A percentile compares a stretch with the other conserved stretches of the same genome.
Evolutionary conservation across 768 basidiomycete genomes (phyloP).

Genomic region (Boletus tylopilopsis): DNA sequence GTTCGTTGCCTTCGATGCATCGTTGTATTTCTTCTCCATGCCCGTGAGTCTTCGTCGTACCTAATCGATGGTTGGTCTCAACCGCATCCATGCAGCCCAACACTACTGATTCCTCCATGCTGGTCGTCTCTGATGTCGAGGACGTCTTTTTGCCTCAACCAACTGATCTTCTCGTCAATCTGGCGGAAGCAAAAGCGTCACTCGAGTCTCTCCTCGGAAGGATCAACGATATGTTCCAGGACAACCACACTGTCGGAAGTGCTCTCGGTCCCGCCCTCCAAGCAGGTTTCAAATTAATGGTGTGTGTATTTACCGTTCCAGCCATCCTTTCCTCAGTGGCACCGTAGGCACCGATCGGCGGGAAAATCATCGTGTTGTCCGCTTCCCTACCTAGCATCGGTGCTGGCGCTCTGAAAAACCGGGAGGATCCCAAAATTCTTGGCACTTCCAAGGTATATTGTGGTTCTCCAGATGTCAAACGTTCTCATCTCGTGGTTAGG

Average conservation of each 20-base stretch:
- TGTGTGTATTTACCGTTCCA: conserved; percentile 28
- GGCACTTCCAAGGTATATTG: conserved; percentile 81
- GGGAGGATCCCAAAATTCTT: conserved; percentile 94
- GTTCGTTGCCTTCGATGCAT: conserved; percentile 87
- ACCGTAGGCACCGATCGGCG: conserved; percentile 80
- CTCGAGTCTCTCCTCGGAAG: conserved; percentile 79
- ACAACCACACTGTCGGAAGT: conserved; percentile 89
- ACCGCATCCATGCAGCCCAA: conserved; percentile 45
- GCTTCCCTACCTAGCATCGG: conserved; percentile 85
- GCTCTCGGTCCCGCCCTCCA: conserved; percentile 94
- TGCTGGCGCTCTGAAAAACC: conserved; percentile 87
- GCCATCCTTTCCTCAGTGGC: not conserved
- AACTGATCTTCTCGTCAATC: conserved; percentile 91
- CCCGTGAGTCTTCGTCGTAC: conserved; percentile 39
- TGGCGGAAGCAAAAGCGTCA: conserved; percentile 76
- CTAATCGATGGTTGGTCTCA: not conserved
- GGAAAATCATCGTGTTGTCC: conserved; percentile 87
- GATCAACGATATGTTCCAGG: conserved; percentile 96
- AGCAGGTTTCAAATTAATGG: conserved; percentile 95
- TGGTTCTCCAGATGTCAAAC: not conserved
- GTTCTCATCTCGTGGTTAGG: conserved; percentile 41
- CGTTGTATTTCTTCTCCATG: conserved; percentile 96
- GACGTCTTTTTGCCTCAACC: conserved; percentile 98
- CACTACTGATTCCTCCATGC: conserved; percentile 80
- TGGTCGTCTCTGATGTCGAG: conserved; percentile 95